These are phyloP conservation scores for Amanita pseudoporphyria DNA, from an alignment of 768 basidiomycete species.

Conservation along the genomic window DNA sequence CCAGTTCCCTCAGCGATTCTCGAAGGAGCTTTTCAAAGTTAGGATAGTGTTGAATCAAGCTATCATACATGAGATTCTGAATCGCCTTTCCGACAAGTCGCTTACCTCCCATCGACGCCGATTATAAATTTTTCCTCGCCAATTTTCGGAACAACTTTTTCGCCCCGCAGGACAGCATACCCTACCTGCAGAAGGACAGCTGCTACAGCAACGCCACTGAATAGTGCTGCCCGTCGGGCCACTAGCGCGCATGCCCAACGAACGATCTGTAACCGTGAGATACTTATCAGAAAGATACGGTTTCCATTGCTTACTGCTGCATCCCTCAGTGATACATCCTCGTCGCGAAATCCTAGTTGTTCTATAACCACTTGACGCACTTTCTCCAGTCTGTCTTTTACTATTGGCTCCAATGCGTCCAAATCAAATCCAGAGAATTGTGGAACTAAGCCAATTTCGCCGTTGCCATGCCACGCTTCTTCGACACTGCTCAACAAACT, in stretches of 20 bases:
- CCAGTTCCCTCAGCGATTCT: slow-evolving; percentile 60
- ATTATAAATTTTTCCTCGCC: slow-evolving; percentile 53
- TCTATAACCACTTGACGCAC: slow-evolving; percentile 55
- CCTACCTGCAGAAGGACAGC: slow-evolving; percentile 79
- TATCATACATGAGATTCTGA: slow-evolving; percentile 18
- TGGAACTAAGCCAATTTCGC: slow-evolving; percentile 23
- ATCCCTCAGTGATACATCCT: slow-evolving; percentile 47
- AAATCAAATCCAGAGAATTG: slow-evolving; percentile 24
- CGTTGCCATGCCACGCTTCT: slow-evolving; percentile 54
- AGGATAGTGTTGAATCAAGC: slow-evolving; percentile 90
- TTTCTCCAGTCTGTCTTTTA: slow-evolving; percentile 33
- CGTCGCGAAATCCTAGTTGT: slow-evolving; percentile 47
- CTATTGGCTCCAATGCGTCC: slow-evolving; percentile 21
- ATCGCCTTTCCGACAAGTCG: slow-evolving; percentile 11
- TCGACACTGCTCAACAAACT: slow-evolving; percentile 85
- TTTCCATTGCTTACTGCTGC: slow-evolving; percentile 34
- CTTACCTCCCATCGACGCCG: slow-evolving; percentile 88
- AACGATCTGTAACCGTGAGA: slow-evolving; percentile 47
- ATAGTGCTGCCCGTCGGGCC: slow-evolving; percentile 67
- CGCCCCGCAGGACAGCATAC: slow-evolving; percentile 42
- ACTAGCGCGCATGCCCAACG: slow-evolving; percentile 74
- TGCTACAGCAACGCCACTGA: slow-evolving; percentile 85
- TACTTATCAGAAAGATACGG: not conserved
- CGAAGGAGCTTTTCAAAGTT: slow-evolving; percentile 69
- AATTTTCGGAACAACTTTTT: slow-evolving; percentile 20